Base-by-base conservation (phyloP, 495 filamentous ascomycete genomes). In the Podospora sp. region DNA sequence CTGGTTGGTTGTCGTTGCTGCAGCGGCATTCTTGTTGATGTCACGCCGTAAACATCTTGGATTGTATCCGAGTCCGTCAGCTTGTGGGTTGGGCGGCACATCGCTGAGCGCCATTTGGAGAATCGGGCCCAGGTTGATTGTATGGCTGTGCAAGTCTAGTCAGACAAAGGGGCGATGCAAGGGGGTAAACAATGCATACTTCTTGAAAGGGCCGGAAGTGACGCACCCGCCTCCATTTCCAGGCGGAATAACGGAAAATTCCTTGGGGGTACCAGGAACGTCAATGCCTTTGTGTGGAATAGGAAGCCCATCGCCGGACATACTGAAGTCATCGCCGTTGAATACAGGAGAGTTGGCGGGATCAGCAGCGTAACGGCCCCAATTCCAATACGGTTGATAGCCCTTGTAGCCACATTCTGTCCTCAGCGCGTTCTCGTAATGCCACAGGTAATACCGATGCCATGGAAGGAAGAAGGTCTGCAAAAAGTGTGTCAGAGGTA, bases 401-500 rank as follows among this genome's bases (percentile, higher is more conserved):
- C 89, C 89, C 2, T 72, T 85, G 73, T 90, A 92, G 35, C 86
- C 87, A 72, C 90, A 92, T 70, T 92, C 89, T 12, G 86, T 82
- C 14, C 86, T 81, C 16, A 92, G 79, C 1, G 86, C 87, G 68
- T 87, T 81, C 72, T 92, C 90, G 68, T 87, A 91, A 6, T 80
- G 76, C 75, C 78, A 87, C 57, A 85, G 79, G 72, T 85, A 92
- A 71, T 90, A 88, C 12, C 90, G 81, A 71, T 92, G 90, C 88
- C 89, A 92, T 1, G 86, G 76, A 6, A 92, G 76, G 75, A 92
- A 90, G 64, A 84, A 86, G 80, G 84, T 27, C 87, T 88, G 78
- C 56, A 14, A 33, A 14, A 67, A 62, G 21, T 0, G 21, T 16
- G 25, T 27, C 4, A 20, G 27, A 59, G 56, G 22, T n/a, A n/a